These are phyloP conservation scores for Limnanthes douglasii DNA, from an alignment of 345 rosid genomes.

Conservation along the genomic window DNA sequence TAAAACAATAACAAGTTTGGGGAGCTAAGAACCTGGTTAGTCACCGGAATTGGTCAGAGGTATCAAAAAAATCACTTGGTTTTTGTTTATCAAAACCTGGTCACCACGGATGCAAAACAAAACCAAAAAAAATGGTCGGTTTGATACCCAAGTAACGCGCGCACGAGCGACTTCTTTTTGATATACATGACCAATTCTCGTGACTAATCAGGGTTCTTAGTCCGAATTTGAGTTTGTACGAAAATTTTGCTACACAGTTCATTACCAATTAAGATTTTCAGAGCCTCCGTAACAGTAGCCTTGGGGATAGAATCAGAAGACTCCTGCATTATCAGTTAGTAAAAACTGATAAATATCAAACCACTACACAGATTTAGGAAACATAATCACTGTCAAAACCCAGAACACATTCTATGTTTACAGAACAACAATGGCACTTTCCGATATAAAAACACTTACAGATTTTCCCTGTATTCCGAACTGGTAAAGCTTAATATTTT, in stretches of 20 bases:
- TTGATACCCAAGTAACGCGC: too few relatives aligned
- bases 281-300: constrained; percentile 45
- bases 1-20: background rate
- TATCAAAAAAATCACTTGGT: too few relatives aligned
- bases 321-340: constrained; percentile 29
- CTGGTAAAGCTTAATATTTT: constrained; percentile 52
- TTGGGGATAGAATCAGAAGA: constrained; percentile 29
- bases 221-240: background rate
- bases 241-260: background rate
- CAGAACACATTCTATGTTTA: background rate
- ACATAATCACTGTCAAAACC: background rate
- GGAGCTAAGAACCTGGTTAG: constrained; percentile 1
- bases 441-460: constrained; percentile 13
- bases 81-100: too few relatives aligned
- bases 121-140: background rate
- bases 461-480: constrained; percentile 71
- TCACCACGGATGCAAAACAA: background rate
- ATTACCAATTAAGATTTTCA: constrained; percentile 61
- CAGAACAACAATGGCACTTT: background rate
- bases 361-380: background rate
- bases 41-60: too few relatives aligned
- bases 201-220: too few relatives aligned
- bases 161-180: too few relatives aligned
- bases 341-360: background rate
- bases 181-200: too few relatives aligned